Conservation (phyloP, 306 rosid species). For the Pueraria montana region DNA sequence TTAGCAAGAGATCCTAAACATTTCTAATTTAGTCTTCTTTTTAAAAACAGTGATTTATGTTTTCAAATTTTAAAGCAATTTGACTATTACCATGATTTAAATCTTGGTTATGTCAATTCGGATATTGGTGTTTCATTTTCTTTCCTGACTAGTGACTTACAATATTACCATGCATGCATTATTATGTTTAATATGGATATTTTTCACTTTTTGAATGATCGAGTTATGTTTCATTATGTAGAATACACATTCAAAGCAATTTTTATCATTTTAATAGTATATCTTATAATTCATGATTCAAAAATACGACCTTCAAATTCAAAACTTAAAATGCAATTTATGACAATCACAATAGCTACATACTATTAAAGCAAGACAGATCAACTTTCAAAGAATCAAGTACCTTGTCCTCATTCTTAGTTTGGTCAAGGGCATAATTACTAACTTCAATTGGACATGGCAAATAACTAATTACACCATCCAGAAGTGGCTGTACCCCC, state of each 20-base stretch:
- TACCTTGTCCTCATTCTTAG: constrained; percentile 93
- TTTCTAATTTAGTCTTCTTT: constrained; percentile 11
- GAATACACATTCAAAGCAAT: constrained; percentile 13
- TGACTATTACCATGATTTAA: constrained; percentile 22
- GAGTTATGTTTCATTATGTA: background rate
- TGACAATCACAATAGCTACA: constrained; percentile 30
- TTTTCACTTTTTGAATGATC: constrained; percentile 22
- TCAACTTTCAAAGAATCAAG: constrained; percentile 27
- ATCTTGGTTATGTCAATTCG: constrained; percentile 6
- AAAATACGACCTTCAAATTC: constrained; percentile 14
- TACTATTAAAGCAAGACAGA: constrained; percentile 40
- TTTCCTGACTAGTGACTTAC: background rate
- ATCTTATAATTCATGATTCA: constrained; percentile 15
- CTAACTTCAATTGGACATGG: constrained; percentile 95
- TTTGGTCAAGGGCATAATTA: constrained; percentile 92
- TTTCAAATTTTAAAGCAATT: constrained; percentile 12
- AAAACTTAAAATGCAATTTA: constrained; percentile 18
- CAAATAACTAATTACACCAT: constrained; percentile 88
- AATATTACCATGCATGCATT: constrained; percentile 16
- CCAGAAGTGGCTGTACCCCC: constrained; percentile 98
- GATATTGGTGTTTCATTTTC: constrained; percentile 13
- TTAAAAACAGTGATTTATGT: background rate
- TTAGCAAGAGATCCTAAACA: constrained; percentile 13
- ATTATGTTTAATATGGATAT: constrained; percentile 9
- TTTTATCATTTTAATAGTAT: constrained; percentile 33